These are phyloP conservation scores for Jimgerdemannia flammicorona DNA, from an alignment of 192 early-diverging fungal species.

Conservation along the genomic window DNA sequence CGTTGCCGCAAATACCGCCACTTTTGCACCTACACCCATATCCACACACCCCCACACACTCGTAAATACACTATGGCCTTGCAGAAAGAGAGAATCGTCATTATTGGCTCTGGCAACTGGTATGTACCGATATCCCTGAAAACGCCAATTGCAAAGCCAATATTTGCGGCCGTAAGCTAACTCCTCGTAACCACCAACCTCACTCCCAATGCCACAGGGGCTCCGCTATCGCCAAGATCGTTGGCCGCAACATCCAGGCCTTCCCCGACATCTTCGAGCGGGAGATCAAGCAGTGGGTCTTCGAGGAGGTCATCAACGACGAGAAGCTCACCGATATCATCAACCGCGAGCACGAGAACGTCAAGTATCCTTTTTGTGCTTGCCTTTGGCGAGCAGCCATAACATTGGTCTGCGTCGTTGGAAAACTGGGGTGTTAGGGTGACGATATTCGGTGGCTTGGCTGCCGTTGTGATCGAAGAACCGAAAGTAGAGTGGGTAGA, in stretches of 20 bases:
- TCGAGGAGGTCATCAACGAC: constrained; percentile 84
- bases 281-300: constrained; percentile 93
- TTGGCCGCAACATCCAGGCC: constrained; percentile 73
- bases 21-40: not conserved
- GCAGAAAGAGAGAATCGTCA: constrained; percentile 68
- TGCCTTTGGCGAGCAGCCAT: not conserved
- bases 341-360: constrained; percentile 91
- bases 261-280: constrained; percentile 67
- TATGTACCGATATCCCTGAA: constrained; percentile 29
- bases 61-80: constrained; percentile 1
- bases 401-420: no score
- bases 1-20: constrained; percentile 4
- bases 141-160: not conserved
- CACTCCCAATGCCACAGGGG: constrained; percentile 60
- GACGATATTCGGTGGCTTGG: no score
- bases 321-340: constrained; percentile 90
- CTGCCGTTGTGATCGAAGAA: not conserved
- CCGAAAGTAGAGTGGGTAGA: not conserved
- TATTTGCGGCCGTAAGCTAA: not conserved
- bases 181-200: not conserved
- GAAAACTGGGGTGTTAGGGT: no score
- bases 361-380: constrained; percentile 41
- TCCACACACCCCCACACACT: no score
- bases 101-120: constrained; percentile 98
- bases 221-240: constrained; percentile 87